These are phyloP conservation scores for Boletus tomentosulus DNA, from an alignment of 768 basidiomycete genomes.

Conservation along the genomic window DNA sequence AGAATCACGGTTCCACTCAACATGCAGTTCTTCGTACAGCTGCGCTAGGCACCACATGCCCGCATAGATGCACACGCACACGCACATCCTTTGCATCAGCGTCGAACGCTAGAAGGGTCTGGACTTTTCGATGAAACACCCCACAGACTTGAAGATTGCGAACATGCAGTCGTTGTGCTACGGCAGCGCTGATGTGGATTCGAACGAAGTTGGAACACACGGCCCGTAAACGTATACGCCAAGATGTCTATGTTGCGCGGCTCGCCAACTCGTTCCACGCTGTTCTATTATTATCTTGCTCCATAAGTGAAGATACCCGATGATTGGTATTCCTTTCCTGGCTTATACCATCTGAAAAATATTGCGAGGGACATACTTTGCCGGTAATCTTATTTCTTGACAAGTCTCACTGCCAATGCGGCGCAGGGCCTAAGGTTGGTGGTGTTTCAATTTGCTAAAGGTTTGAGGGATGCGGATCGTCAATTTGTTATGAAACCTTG, in stretches of 20 bases:
- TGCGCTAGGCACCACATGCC: not conserved
- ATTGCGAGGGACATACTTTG: not conserved
- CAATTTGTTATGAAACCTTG: not conserved
- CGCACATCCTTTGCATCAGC: not conserved
- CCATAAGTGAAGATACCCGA: not conserved
- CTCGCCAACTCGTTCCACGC: too few relatives aligned
- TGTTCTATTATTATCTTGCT: not conserved
- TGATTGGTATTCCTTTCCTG: not conserved
- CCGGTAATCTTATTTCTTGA: not conserved
- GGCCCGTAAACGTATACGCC: not conserved
- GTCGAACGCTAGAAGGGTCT: not conserved
- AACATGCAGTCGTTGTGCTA: not conserved
- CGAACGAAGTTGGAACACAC: not conserved
- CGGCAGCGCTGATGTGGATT: not conserved
- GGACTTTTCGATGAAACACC: not conserved
- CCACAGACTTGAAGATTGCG: not conserved
- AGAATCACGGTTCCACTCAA: not conserved
- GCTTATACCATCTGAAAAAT: not conserved
- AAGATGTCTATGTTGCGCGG: not conserved
- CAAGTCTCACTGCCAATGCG: not conserved
- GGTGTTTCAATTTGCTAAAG: not conserved
- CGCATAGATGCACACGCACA: not conserved
- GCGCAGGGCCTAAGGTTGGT: not conserved
- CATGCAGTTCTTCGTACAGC: not conserved
- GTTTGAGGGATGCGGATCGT: not conserved